Conservation (phyloP, 2,329 filamentous ascomycete genomes). For the Trichoderma sp. region DNA sequence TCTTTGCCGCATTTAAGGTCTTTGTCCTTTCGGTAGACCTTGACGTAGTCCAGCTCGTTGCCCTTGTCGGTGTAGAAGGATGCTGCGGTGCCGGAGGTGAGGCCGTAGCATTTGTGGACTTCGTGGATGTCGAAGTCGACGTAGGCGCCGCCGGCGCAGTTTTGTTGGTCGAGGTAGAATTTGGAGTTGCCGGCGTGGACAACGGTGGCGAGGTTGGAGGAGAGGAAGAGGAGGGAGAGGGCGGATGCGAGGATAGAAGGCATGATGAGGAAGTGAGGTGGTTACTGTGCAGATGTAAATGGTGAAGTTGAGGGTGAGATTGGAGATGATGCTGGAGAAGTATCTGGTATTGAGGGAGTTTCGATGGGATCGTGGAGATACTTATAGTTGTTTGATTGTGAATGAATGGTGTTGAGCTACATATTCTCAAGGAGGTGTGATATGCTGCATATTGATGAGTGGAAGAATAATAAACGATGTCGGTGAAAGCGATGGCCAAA, state of each 20-base stretch:
- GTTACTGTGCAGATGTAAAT: not conserved
- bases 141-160: not conserved
- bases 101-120: not conserved
- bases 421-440: not conserved
- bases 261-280: not conserved
- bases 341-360: not conserved
- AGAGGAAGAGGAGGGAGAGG: not conserved
- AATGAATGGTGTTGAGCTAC: not conserved
- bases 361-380: not conserved
- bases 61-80: not conserved
- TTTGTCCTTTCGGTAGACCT: not conserved
- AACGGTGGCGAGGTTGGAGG: not conserved
- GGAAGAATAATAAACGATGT: not conserved
- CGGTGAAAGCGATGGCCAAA: not conserved
- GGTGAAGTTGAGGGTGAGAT: not conserved
- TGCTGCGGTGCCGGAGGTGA: not conserved
- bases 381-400: not conserved
- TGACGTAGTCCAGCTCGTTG: not conserved
- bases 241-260: not conserved
- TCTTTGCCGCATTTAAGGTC: not conserved
- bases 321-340: not conserved
- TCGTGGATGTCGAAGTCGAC: not conserved
- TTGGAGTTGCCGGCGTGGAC: not conserved
- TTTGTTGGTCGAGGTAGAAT: not conserved
- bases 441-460: not conserved